These are phyloP conservation scores for Lindgomyces ingoldianus DNA, from an alignment of 495 filamentous ascomycete genomes.

Conservation along the genomic window DNA sequence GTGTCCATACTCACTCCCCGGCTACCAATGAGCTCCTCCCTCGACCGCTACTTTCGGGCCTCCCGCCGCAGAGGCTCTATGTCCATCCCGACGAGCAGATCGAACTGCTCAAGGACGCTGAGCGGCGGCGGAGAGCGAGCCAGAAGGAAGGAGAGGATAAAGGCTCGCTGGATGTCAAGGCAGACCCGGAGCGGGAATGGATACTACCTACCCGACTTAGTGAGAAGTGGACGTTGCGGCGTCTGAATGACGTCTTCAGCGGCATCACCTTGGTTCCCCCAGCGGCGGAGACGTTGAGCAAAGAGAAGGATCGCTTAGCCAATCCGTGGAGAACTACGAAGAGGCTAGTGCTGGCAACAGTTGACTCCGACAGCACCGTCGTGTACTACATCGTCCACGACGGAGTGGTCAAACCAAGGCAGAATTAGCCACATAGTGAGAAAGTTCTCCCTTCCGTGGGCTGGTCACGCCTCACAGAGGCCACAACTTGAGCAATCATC, in stretches of 20 bases:
- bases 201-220: slow-evolving; percentile 79
- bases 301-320: slow-evolving; percentile 40
- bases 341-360: slow-evolving; percentile 76
- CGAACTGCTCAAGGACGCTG: slow-evolving; percentile 56
- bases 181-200: slow-evolving; percentile 68
- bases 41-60: slow-evolving; percentile 74
- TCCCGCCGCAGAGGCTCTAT: slow-evolving; percentile 86
- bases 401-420: slow-evolving; percentile 91
- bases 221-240: slow-evolving; percentile 78
- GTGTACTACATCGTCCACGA: slow-evolving; percentile 96
- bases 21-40: slow-evolving; percentile 47
- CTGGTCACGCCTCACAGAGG: too few species aligned
- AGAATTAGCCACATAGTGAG: slow-evolving; percentile 68
- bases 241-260: slow-evolving; percentile 81
- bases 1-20: slow-evolving; percentile 59
- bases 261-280: slow-evolving; percentile 57
- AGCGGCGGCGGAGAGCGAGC: slow-evolving; percentile 24
- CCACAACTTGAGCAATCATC: too few species aligned
- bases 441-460: not conserved
- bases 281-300: slow-evolving; percentile 36
- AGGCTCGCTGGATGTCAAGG: slow-evolving; percentile 50
- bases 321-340: slow-evolving; percentile 53
- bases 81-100: slow-evolving; percentile 92
- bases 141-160: slow-evolving; percentile 39
- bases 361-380: slow-evolving; percentile 87